Base-by-base conservation (phyloP, 1,139 yeast species). In the Diutina siamensis region DNA sequence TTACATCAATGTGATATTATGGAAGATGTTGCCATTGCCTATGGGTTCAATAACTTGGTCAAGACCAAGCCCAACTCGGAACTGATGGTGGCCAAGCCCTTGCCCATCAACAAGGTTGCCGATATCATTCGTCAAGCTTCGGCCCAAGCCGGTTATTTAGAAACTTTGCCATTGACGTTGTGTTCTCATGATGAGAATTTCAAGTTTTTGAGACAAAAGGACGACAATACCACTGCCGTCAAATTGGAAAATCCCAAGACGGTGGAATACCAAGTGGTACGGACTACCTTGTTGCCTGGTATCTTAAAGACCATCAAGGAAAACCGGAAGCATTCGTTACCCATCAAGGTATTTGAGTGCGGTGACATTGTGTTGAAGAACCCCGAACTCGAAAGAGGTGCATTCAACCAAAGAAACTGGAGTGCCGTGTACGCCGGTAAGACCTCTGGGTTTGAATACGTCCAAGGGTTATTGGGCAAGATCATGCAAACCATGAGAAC, bases 21-120 rank as follows among this genome's bases (percentile, higher is more conserved):
- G 95, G 99, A 94, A 66, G 99, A 94, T 64, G 96, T 89, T 44
- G 98, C 97, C 46, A 83, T 94, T 60, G 95, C 88, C 33, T 94
- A 88, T 61, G 99, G 98, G 49, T 94, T 83, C 72, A 85, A 89
- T 67, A 87, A 86, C 62, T 74, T 94, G 59, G 74, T 74, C 51
- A 86, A 82, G 65, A 81, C 95, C 47, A 83, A 83, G 61, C 94
- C 95, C 50, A 71, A 80, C 54, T 74, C 89, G 48, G 83, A 85
- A 44, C 80, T 89, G 45, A 78, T 88, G 48, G 83, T 86, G 52
- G 95, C 95, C 17, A 73, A 84, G 48, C 88, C 97, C 45, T 76
- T 89, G 60, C 95, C 95, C 49, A 76, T 94, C 58, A 92, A 92
- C 71, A 87, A 86, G 64, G 76, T 94, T 46, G 76, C 94, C 44